Base-by-base conservation (phyloP, 768 basidiomycete genomes). In the Plicaturopsis crispa region DNA sequence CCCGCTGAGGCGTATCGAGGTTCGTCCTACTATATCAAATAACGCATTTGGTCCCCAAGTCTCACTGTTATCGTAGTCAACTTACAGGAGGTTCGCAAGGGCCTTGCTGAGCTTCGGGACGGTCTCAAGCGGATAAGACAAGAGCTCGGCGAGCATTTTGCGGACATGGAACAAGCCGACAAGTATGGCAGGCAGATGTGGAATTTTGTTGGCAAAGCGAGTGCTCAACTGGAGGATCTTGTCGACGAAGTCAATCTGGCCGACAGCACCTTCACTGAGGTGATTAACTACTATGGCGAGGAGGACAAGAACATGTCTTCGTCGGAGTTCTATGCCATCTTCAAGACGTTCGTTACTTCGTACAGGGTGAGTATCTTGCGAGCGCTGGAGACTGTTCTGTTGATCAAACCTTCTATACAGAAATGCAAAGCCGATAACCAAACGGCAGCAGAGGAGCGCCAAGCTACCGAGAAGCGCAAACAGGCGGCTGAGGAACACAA, bases 321-420 rank as follows among this genome's bases (percentile, higher is more conserved):
- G 0, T 71, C 84, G 3, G 94, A 97, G 52, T 99, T 98, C 65
- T 99, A 90, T 62, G 90, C 80, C 10, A 81, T 94, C 49, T 97
- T 98, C 75, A 92, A 96, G 64, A 96, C 89, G 2, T 99, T 99
- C 51, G 75, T 93, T 19, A 93, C 84, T 0, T 94, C 92, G 2
- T 99, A 93, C 61, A 82, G 70, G 72, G 87, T 87, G 46, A 41
- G 69, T 54, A 21, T 26, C 4, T 38, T 26, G 13, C 26, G 16
- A 11, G 11, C 28, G 22, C 26, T 40, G 5, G 22, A 39, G 14
- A 7, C 32, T n/a, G n/a, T 45, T 37, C 7, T 22, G 11, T 28
- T 38, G 24, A 14, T 51, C 30, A 48, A 10, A 32, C 24, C 36
- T 14, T 5, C 18, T 52, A 19, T 28, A 32, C 48, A 93, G 91